A percentile compares a stretch with the other conserved stretches of the same genome.
phyloP scores from a whole-genome alignment of 2,329 filamentous ascomycete species.

The Myriosclerotinia scirpicola region DNA sequence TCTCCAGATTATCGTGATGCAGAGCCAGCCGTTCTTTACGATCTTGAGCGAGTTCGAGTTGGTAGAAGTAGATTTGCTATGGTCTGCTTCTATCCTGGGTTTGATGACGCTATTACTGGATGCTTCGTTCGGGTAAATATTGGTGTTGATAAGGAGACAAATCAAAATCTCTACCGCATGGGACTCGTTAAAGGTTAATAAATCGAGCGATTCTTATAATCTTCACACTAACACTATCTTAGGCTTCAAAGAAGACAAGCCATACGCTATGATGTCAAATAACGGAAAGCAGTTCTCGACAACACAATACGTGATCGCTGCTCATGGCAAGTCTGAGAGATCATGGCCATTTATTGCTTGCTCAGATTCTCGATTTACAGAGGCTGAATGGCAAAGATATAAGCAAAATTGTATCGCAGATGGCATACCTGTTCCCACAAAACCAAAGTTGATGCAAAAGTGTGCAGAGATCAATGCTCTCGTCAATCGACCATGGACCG shows the following conservation, averaged over 20 bases:
- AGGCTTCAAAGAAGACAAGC: slow-evolving; percentile 77
- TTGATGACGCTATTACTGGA: slow-evolving; percentile 76
- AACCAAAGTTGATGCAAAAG: slow-evolving; percentile 66
- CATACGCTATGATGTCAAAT: slow-evolving; percentile 76
- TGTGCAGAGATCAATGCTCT: slow-evolving; percentile 78
- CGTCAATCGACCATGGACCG: slow-evolving; percentile 78
- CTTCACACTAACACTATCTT: slow-evolving; percentile 35
- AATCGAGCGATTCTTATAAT: not conserved
- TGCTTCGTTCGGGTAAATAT: slow-evolving; percentile 86
- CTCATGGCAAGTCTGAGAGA: slow-evolving; percentile 79
- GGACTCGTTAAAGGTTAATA: slow-evolving; percentile 76
- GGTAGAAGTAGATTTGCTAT: slow-evolving; percentile 84
- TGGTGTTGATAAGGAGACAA: slow-evolving; percentile 71
- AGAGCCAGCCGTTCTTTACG: slow-evolving; percentile 70
- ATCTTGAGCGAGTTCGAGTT: slow-evolving; percentile 81
- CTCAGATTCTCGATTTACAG: slow-evolving; percentile 82
- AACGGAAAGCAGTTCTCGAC: slow-evolving; percentile 78
- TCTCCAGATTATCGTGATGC: slow-evolving; percentile 49
- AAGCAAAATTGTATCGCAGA: slow-evolving; percentile 72
- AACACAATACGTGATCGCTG: slow-evolving; percentile 78
- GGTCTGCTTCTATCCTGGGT: slow-evolving; percentile 90
- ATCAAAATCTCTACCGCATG: slow-evolving; percentile 81
- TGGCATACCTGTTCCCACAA: slow-evolving; percentile 71
- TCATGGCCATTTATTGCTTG: slow-evolving; percentile 89
- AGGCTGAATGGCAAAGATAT: slow-evolving; percentile 80